Conservation (phyloP, 225 moss, liverwort and hornwort species). For the Straminergon stramineum region DNA sequence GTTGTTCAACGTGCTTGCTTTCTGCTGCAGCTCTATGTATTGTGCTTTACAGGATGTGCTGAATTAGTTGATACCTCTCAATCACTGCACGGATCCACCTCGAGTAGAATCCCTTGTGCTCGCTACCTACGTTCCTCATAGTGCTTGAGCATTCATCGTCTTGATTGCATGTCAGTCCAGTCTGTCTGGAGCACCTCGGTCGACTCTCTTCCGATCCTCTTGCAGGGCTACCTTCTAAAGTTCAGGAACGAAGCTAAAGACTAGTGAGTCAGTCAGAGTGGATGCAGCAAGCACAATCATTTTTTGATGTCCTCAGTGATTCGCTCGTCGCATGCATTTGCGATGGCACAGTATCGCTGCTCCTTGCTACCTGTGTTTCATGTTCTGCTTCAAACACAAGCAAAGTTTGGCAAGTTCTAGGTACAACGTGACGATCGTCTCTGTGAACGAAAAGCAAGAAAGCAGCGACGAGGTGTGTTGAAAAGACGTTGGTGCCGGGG, state of each 20-base stretch:
- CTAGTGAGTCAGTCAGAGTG: not conserved
- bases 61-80: slow-evolving; percentile 44
- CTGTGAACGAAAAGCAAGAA: not conserved
- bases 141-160: slow-evolving; percentile 16
- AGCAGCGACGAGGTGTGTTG: not conserved
- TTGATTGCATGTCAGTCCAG: slow-evolving; percentile 12
- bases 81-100: slow-evolving; percentile 48
- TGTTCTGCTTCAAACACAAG: not conserved
- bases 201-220: not conserved
- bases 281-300: not conserved
- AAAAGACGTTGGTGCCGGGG: not conserved
- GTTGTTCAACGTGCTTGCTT: not conserved
- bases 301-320: not conserved
- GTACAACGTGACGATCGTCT: not conserved
- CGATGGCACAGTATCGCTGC: not conserved
- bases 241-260: not conserved
- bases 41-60: slow-evolving; percentile 19
- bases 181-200: not conserved
- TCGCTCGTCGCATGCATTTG: not conserved
- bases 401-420: not conserved
- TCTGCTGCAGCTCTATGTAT: not conserved
- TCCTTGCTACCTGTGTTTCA: not conserved
- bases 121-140: slow-evolving; percentile 40
- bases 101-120: slow-evolving; percentile 40
- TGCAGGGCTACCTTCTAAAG: not conserved